Evolutionary conservation across 345 rosid genomes (phyloP).

Genomic region (Gossypium rotundifolium): DNA sequence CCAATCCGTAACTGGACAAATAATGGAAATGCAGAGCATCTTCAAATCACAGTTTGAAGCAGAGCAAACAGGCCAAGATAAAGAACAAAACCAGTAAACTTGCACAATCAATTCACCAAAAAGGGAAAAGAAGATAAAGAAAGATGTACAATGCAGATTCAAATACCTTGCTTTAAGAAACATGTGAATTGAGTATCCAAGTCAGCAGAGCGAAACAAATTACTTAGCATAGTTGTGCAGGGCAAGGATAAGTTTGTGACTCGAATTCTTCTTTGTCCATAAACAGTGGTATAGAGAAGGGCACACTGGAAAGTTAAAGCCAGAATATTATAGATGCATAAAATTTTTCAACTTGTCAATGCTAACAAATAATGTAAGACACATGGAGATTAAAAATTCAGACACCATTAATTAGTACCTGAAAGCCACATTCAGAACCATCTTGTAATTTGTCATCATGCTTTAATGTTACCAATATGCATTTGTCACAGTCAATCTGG

Average conservation of each 20-base stretch:
- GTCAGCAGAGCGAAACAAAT: slow-evolving; percentile 91
- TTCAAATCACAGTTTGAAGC: slow-evolving; percentile 7
- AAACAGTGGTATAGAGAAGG: slow-evolving; percentile 82
- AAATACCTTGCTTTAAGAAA: slow-evolving; percentile 89
- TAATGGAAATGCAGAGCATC: neutral
- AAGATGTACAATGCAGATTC: slow-evolving; percentile 2
- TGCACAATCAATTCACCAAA: neutral
- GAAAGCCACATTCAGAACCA: slow-evolving; percentile 88
- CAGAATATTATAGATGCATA: slow-evolving; percentile 11
- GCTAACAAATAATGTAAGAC: slow-evolving; percentile 13
- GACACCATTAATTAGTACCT: slow-evolving; percentile 38
- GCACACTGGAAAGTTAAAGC: slow-evolving; percentile 65
- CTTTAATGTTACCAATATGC: slow-evolving; percentile 83
- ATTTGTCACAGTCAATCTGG: slow-evolving; percentile 94
- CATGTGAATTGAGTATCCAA: slow-evolving; percentile 91
- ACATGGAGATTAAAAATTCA: neutral
- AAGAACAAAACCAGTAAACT: neutral
- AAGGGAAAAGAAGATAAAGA: neutral
- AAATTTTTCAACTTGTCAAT: neutral
- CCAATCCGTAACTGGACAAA: neutral
- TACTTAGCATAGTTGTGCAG: slow-evolving; percentile 81
- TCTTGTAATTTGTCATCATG: slow-evolving; percentile 96
- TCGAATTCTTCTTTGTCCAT: slow-evolving; percentile 96
- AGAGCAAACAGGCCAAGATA: neutral
- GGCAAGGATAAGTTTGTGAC: slow-evolving; percentile 84